Base-by-base conservation (phyloP, 768 basidiomycete species). In the Serendipita sp. region DNA sequence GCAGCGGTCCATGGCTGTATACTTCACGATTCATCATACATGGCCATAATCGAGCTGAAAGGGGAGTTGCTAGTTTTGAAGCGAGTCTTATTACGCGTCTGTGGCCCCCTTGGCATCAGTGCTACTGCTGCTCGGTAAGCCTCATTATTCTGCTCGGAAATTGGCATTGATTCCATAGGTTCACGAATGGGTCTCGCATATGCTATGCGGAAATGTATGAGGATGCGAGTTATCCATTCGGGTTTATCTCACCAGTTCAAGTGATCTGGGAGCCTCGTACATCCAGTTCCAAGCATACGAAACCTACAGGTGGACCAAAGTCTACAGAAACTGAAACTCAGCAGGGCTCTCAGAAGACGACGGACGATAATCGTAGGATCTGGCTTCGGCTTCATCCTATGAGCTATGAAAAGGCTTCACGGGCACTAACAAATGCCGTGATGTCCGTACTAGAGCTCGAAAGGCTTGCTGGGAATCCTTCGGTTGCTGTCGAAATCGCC, bases 21-120 rank as follows among this genome's bases (percentile, higher is more conserved):
- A 64, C 73, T 95, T 1, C 91, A 94, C 65, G 95, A 99, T 70
- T 87, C 89, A 0, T 93, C 91, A 1, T 97, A 97, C 73, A 82
- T 79, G 68, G 83, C 84, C 0, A 77, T 85, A 2, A 78, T 93
- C 34, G 88, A 94, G 72, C 71, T 97, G 3, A 80, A 78, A 62
- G 92, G 89, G 1, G 77, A 80, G 1, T 79, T 86, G 70, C 68
- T 71, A 1, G 74, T 83, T 2, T 72, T 96, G 4, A 77, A 79
- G 46, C 63, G 70, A 2, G 71, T 83, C 11, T 73, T 90, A 47
- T 78, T 81, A 62, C 67, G 72, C 64, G 82, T 82, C 70, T 85
- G 83, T 69, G 87, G 90, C 68, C 83, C 82, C 2, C 83, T 86
- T 72, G 81, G 78, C 37, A 75, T 78, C 1, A 77, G 80, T 46